Evolutionary conservation across 345 rosid species (phyloP), one percentile per base, ranked within the genome.

Genomic region (Sonneratia caseolaris): DNA sequence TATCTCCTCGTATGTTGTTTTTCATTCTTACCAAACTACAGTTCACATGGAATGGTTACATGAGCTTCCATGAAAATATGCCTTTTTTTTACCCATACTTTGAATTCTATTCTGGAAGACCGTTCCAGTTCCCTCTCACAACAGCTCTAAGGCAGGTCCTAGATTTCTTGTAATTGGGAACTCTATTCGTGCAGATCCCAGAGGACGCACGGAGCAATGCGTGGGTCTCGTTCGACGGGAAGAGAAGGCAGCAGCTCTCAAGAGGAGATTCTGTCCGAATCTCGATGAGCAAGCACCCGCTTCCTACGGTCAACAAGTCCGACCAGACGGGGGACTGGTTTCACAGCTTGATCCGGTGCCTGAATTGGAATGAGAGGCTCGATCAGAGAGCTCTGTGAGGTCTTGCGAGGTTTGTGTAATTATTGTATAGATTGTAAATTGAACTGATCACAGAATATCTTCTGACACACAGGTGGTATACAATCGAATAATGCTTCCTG

Each of bases 181-280:
- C 22, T 68, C 21, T 66, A 22, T 70, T 59, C 57, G 37, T 74
- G 68, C 83, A 95, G 99, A 95, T 95, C 69, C 97, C 99, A 32
- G 87, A 87, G 32, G 92, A 95, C 76, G 91, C 96, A 71, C 84
- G 99, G 78, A 95, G 97, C 76, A 95, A 90, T 82, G 97, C 93
- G n/a, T 95, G 97, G 99, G 97, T 92, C 77, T 95, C 99, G 21
- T 95, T 92, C 66, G 97, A 95, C 75, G 99, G 99, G 77, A 92
- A 89, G 88, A 86, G 99, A 82, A 85, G 97, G 81, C 99, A 92
- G 70, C 97, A 95, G 77, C 97, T 95, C 49, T 95, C 97, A 1
- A 88, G 97, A 66, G 99, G 97, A 68, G 93, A 95, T 83, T 90
- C 96, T 12, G 91, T 95, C 73, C 79, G 86, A 71, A 90, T 95